Conservation (phyloP, 257 asterid species). For the Solanum dulcamara region DNA sequence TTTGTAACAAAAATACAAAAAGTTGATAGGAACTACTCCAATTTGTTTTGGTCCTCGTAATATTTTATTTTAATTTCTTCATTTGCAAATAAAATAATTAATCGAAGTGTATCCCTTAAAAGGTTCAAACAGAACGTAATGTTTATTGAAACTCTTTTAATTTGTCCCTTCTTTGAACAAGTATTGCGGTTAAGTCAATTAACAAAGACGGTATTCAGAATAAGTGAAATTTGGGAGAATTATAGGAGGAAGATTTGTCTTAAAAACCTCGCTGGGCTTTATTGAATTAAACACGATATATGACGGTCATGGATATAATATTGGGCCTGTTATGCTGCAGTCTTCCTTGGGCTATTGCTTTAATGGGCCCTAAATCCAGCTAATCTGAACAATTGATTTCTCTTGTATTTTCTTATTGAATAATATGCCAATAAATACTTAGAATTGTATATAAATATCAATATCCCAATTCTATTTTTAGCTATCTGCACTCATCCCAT, state of each 20-base stretch:
- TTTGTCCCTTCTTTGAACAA: neutral
- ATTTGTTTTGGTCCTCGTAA: too few species aligned
- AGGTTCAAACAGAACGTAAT: neutral
- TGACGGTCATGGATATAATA: too few species aligned
- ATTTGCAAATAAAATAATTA: too few species aligned
- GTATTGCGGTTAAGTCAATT: neutral
- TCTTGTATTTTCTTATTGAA: neutral
- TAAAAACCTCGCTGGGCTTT: neutral
- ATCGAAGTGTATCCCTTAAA: too few species aligned
- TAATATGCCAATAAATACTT: neutral
- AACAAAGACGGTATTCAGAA: neutral
- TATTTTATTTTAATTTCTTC: neutral
- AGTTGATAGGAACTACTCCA: neutral
- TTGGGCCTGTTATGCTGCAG: neutral
- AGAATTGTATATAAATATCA: neutral
- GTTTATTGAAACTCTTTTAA: neutral
- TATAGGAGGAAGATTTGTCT: neutral
- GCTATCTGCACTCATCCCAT: neutral
- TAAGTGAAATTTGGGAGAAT: neutral
- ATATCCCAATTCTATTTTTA: neutral
- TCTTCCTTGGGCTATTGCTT: neutral
- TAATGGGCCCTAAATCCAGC: neutral
- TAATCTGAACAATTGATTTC: neutral
- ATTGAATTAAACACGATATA: too few species aligned
- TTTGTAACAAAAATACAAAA: neutral